Evolutionary conservation across 345 rosid species (phyloP).

Genomic region (Corymbia maculata): DNA sequence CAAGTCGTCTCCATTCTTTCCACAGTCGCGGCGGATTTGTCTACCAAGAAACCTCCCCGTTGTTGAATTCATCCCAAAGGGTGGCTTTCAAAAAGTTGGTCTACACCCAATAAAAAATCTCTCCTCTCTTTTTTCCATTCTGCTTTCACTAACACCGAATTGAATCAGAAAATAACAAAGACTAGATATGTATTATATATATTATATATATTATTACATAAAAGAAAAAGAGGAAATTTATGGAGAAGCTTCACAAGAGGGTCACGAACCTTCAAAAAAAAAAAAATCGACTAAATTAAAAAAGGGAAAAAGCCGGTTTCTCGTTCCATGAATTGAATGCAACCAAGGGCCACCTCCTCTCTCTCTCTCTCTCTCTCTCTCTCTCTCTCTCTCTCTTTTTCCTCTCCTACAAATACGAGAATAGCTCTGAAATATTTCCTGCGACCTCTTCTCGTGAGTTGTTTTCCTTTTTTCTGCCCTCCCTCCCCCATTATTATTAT

Average conservation of each 20-base stretch:
- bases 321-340: constrained; percentile 25
- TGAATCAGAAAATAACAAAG: background rate
- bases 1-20: background rate
- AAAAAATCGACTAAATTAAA: background rate
- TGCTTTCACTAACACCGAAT: background rate
- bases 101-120: background rate
- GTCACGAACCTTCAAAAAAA: background rate
- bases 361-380: constrained; percentile 1
- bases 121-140: background rate
- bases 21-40: background rate
- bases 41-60: background rate
- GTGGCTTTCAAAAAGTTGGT: background rate
- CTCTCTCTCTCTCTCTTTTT: background rate
- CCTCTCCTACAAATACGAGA: constrained; percentile 13
- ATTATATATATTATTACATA: background rate
- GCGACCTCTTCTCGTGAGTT: background rate
- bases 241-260: background rate
- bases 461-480: background rate
- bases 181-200: background rate
- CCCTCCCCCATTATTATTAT: background rate
- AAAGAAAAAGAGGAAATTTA: background rate
- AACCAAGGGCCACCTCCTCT: constrained; percentile 3
- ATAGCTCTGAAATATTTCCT: background rate
- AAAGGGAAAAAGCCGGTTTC: constrained; percentile 5
- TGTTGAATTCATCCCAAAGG: background rate